phyloP scores from a whole-genome alignment of 306 rosid species.

The Citrullus colocynthis region DNA sequence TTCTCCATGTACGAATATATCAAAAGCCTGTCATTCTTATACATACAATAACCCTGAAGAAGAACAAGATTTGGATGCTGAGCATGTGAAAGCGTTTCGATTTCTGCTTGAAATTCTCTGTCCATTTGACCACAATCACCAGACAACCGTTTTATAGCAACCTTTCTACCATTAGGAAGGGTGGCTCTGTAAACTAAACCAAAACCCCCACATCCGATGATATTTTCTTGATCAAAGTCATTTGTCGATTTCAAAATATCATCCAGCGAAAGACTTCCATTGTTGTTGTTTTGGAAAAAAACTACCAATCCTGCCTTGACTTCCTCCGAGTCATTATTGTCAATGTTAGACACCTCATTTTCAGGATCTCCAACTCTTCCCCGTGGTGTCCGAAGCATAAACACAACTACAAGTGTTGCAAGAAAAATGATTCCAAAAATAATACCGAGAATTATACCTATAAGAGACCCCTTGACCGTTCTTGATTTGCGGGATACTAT shows the following conservation, averaged over 20 bases:
- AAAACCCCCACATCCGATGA: slow-evolving; percentile 35
- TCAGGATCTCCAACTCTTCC: neutral
- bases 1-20: slow-evolving; percentile 37
- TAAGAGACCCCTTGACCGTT: neutral
- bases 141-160: slow-evolving; percentile 30
- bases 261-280: slow-evolving; percentile 20
- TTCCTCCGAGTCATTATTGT: neutral
- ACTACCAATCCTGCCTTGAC: neutral
- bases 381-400: slow-evolving; percentile 5
- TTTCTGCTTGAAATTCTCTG: slow-evolving; percentile 32
- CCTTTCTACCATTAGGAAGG: slow-evolving; percentile 26
- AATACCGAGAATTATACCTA: slow-evolving; percentile 24
- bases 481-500: neutral
- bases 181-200: slow-evolving; percentile 33
- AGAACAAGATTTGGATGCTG: slow-evolving; percentile 33
- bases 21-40: slow-evolving; percentile 25
- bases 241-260: slow-evolving; percentile 26
- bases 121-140: slow-evolving; percentile 38
- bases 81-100: slow-evolving; percentile 36
- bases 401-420: slow-evolving; percentile 7
- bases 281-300: neutral
- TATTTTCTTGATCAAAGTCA: slow-evolving; percentile 25
- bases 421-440: neutral
- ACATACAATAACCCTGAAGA: slow-evolving; percentile 33
- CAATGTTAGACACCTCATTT: neutral